phyloP scores from a whole-genome alignment of 306 rosid genomes.

The Trichosanthes cucumerina region DNA sequence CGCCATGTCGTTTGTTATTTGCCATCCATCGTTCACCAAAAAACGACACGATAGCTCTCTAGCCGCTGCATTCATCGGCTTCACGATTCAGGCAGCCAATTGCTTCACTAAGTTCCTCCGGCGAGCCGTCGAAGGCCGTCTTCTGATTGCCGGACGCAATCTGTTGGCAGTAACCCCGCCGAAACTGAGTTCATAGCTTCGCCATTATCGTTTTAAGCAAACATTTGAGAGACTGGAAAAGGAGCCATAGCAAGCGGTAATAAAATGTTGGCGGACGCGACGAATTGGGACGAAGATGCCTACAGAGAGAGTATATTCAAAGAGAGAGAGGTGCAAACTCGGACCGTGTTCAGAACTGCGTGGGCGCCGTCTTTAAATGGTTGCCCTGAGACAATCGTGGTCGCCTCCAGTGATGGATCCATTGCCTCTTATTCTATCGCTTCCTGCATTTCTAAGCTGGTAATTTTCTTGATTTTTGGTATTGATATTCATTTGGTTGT shows the following conservation, averaged over 20 bases:
- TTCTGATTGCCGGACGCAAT: background rate
- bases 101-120: background rate
- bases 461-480: background rate
- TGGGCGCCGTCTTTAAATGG: slow-evolving; percentile 65
- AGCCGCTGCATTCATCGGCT: background rate
- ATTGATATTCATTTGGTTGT: background rate
- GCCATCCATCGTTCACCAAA: background rate
- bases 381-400: slow-evolving; percentile 46
- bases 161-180: too few species aligned
- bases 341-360: slow-evolving; percentile 77
- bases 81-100: background rate
- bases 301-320: slow-evolving; percentile 58
- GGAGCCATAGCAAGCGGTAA: background rate
- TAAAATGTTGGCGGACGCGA: slow-evolving; percentile 64
- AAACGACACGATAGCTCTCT: background rate
- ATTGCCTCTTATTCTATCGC: slow-evolving; percentile 66
- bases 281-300: slow-evolving; percentile 73
- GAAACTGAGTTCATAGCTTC: background rate
- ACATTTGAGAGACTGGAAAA: background rate
- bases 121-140: background rate
- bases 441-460: slow-evolving; percentile 51
- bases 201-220: background rate
- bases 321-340: slow-evolving; percentile 64
- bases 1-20: background rate
- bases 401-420: slow-evolving; percentile 81